Evolutionary conservation across 2,329 filamentous ascomycete genomes (phyloP).

Genomic region (Didymella sp.): DNA sequence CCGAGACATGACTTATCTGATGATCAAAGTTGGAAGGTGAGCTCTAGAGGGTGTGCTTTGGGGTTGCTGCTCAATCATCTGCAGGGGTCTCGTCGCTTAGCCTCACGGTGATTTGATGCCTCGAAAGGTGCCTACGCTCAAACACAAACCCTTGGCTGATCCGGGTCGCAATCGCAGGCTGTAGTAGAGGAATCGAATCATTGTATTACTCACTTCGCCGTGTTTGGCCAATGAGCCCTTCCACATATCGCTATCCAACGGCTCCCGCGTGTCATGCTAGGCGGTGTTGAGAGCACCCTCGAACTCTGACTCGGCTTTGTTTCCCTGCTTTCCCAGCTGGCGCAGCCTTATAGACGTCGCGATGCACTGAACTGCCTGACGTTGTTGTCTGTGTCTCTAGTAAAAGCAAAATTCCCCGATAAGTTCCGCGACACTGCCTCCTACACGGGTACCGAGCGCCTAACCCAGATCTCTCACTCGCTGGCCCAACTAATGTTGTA

Average conservation of each 20-base stretch:
- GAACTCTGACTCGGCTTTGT: constrained; percentile 15
- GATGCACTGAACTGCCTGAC: neutral
- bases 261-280: constrained; percentile 15
- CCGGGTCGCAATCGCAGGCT: neutral
- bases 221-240: neutral
- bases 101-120: constrained; percentile 18
- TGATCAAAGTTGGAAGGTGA: constrained; percentile 8
- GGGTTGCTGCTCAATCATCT: neutral
- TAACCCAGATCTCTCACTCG: neutral
- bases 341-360: neutral
- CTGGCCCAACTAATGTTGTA: neutral
- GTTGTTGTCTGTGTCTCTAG: neutral
- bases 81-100: constrained; percentile 19
- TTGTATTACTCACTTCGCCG: neutral
- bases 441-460: constrained; percentile 12
- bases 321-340: neutral
- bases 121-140: constrained; percentile 13
- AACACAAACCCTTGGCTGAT: constrained; percentile 5
- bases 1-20: constrained; percentile 14
- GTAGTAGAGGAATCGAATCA: neutral
- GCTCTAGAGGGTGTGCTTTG: neutral
- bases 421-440: constrained; percentile 13
- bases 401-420: neutral
- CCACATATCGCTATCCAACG: neutral
- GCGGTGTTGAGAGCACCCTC: constrained; percentile 12